A percentile compares a stretch with the other conserved stretches of the same genome.
These are phyloP conservation scores for Pezicula carpinea DNA, from an alignment of 2,329 filamentous ascomycete species.

Conservation along the genomic window DNA sequence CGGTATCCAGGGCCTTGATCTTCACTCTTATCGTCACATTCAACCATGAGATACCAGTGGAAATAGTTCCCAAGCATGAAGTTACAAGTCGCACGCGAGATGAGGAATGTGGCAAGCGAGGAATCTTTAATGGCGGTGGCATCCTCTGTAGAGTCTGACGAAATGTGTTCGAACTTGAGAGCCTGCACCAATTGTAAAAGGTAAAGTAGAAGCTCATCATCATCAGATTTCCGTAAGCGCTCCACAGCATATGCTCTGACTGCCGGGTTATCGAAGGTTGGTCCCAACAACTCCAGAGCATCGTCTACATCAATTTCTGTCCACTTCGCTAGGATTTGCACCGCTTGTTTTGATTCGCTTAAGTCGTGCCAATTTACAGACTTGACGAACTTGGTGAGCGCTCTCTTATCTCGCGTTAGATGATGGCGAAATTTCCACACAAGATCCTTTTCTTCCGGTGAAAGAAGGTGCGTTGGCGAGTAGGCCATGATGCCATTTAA, in stretches of 20 bases:
- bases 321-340: slow-evolving; percentile 88
- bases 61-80: slow-evolving; percentile 91
- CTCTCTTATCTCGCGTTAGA: slow-evolving; percentile 83
- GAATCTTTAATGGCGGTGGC: slow-evolving; percentile 64
- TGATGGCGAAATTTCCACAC: slow-evolving; percentile 98
- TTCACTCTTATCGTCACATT: slow-evolving; percentile 72
- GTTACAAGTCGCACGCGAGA: slow-evolving; percentile 80
- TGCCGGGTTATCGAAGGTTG: slow-evolving; percentile 81
- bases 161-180: slow-evolving; percentile 84
- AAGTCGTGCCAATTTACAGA: slow-evolving; percentile 91
- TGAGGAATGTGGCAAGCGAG: slow-evolving; percentile 83
- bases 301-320: slow-evolving; percentile 96
- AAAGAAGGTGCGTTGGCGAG: slow-evolving; percentile 83
- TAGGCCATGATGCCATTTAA: slow-evolving; percentile 88
- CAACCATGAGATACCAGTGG: slow-evolving; percentile 98
- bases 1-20: slow-evolving; percentile 72
- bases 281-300: slow-evolving; percentile 87
- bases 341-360: slow-evolving; percentile 81
- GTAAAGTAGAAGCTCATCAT: slow-evolving; percentile 86
- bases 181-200: slow-evolving; percentile 93
- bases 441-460: slow-evolving; percentile 87
- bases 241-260: slow-evolving; percentile 94
- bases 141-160: slow-evolving; percentile 56
- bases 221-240: slow-evolving; percentile 83
- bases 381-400: slow-evolving; percentile 95